Percentiles rank a stretch among this genome's conserved stretches.
These are phyloP conservation scores for Colletotrichum chlorophyti DNA, from an alignment of 2,329 filamentous ascomycete genomes.

Conservation along the genomic window DNA sequence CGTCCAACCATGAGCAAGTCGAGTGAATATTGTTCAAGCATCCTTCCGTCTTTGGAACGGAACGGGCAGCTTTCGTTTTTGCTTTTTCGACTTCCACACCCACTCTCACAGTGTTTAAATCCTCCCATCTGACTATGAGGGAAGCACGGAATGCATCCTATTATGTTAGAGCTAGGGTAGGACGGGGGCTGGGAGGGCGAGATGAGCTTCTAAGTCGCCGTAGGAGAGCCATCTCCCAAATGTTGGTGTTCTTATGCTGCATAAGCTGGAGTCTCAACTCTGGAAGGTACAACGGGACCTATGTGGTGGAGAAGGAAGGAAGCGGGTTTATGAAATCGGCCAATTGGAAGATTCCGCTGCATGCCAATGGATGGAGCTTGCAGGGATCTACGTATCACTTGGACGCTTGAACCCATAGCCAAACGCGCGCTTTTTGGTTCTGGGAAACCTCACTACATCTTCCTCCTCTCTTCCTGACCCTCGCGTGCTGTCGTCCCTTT, in stretches of 20 bases:
- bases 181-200: not conserved
- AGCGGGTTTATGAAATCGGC: not conserved
- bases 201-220: constrained; percentile 9
- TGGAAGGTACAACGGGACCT: not conserved
- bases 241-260: not conserved
- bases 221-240: not conserved
- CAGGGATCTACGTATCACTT: constrained; percentile 9
- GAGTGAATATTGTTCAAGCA: not conserved
- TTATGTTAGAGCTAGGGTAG: constrained; percentile 9
- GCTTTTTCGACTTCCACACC: constrained; percentile 14
- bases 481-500: too few species aligned
- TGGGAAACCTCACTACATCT: not conserved
- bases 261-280: not conserved
- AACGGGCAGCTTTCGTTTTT: constrained; percentile 11
- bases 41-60: constrained; percentile 13
- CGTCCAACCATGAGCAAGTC: not conserved
- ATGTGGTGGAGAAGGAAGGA: not conserved
- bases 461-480: constrained; percentile 7
- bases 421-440: constrained; percentile 10
- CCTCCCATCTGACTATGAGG: too few species aligned
- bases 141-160: too few species aligned
- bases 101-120: not conserved
- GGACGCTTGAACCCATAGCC: constrained; percentile 4
- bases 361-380: constrained; percentile 6
- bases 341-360: constrained; percentile 17